phyloP scores from a whole-genome alignment of 257 asterid species.

The Haberlea rhodopensis region DNA sequence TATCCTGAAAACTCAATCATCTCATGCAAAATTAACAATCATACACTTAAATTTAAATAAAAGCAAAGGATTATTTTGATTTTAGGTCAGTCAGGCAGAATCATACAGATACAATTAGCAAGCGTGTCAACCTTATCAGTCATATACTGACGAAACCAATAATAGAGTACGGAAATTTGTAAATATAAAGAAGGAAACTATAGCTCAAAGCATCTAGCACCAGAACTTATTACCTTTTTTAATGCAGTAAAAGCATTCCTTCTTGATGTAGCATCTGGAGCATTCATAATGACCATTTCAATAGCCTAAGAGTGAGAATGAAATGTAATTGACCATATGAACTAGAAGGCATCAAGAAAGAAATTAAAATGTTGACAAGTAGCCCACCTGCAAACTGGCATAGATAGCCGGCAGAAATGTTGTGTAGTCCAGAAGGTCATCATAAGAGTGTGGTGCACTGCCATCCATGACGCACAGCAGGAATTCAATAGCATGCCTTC shows the following conservation, averaged over 20 bases:
- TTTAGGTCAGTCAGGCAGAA: neutral
- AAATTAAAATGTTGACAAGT: constrained; percentile 22
- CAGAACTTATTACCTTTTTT: constrained; percentile 47
- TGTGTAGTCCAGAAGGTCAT: constrained; percentile 44
- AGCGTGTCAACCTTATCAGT: neutral
- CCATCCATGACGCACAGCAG: constrained; percentile 61
- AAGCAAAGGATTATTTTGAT: neutral
- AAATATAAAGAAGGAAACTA: constrained; percentile 4
- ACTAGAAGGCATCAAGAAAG: constrained; percentile 16
- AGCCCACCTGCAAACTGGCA: constrained; percentile 62
- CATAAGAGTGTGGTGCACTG: constrained; percentile 30
- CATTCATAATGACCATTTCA: constrained; percentile 69
- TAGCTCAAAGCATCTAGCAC: constrained; percentile 22
- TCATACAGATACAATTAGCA: neutral
- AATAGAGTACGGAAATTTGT: constrained; percentile 6
- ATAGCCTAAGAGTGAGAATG: constrained; percentile 51
- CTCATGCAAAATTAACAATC: neutral
- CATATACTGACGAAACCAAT: neutral
- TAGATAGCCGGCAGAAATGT: constrained; percentile 48
- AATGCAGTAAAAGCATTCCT: constrained; percentile 62
- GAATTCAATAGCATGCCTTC: constrained; percentile 55
- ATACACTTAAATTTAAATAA: neutral
- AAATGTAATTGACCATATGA: constrained; percentile 18
- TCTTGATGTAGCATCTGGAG: constrained; percentile 58
- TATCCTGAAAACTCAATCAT: neutral